Percentiles rank a stretch among this genome's conserved stretches.
phyloP scores from a whole-genome alignment of 2,329 filamentous ascomycete genomes.

The Botryosphaeria dothidea region DNA sequence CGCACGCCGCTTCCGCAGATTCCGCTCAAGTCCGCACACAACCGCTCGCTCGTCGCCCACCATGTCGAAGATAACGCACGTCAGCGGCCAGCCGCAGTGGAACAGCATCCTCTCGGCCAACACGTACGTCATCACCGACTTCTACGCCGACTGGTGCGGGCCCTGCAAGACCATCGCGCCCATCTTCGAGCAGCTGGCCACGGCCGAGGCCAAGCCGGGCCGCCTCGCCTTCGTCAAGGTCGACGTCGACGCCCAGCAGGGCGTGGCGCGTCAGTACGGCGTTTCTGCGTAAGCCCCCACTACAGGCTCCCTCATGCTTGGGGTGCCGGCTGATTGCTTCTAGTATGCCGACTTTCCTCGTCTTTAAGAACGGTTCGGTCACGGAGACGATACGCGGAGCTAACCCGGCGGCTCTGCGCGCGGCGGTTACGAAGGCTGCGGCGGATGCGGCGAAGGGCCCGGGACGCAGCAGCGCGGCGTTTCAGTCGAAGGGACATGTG shows the following conservation, averaged over 20 bases:
- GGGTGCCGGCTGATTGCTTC: not conserved
- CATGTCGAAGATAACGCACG: conserved; percentile 32
- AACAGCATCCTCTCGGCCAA: conserved; percentile 34
- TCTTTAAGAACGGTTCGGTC: conserved; percentile 46
- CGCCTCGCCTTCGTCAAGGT: conserved; percentile 56
- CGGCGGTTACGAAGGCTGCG: conserved; percentile 47
- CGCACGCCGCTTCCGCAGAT: not conserved
- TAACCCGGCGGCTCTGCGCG: conserved; percentile 49
- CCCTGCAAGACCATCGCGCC: conserved; percentile 58
- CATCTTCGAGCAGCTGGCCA: conserved; percentile 53
- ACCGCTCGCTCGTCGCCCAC: conserved; percentile 10
- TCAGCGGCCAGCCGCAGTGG: conserved; percentile 38
- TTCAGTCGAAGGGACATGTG: conserved; percentile 46
- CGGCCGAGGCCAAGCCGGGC: conserved; percentile 48
- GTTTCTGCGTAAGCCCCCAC: conserved; percentile 45
- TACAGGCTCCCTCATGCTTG: conserved; percentile 25
- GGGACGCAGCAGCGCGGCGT: conserved; percentile 35
- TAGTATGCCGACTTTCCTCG: conserved; percentile 53
- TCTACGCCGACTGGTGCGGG: conserved; percentile 59
- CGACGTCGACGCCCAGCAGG: conserved; percentile 55
- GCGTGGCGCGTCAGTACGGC: conserved; percentile 51
- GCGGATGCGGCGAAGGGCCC: conserved; percentile 40
- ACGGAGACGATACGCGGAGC: conserved; percentile 51
- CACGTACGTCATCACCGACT: conserved; percentile 50
- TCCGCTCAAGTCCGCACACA: not conserved